Percentiles rank a stretch among this genome's conserved stretches.
phyloP scores from a whole-genome alignment of 1,284 basidiomycete genomes.

The Malassezia arunalokei region DNA sequence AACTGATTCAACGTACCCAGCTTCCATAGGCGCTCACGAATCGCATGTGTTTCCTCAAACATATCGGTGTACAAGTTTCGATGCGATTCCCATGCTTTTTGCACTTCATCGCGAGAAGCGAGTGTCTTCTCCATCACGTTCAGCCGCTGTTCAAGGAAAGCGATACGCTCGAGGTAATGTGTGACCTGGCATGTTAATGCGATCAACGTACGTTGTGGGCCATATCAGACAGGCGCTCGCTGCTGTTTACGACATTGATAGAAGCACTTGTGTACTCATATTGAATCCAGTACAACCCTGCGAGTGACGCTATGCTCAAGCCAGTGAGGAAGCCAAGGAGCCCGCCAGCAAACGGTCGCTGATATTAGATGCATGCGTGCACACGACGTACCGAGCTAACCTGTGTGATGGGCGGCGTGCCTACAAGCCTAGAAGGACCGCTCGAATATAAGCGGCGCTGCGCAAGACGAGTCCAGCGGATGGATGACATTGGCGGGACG shows the following conservation, averaged over 20 bases:
- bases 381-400: constrained; percentile 5
- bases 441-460: neutral
- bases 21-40: constrained; percentile 13
- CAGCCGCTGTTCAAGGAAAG: neutral
- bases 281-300: constrained; percentile 9
- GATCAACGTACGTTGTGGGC: constrained; percentile 6
- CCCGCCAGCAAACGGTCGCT: constrained; percentile 13
- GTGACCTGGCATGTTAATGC: constrained; percentile 6
- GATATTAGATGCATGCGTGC: neutral
- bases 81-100: neutral
- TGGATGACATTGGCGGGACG: too few relatives aligned
- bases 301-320: neutral
- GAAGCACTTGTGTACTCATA: constrained; percentile 7
- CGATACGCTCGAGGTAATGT: constrained; percentile 11
- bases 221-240: constrained; percentile 3
- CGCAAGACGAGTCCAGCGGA: neutral
- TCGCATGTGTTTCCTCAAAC: constrained; percentile 12
- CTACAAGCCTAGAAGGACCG: constrained; percentile 9
- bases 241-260: constrained; percentile 4
- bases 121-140: neutral
- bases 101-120: neutral
- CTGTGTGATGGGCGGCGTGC: neutral
- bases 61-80: constrained; percentile 11
- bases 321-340: constrained; percentile 9
- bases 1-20: constrained; percentile 5